Evolutionary conservation across 2,329 filamentous ascomycete species (phyloP).

Genomic region (Pseudogymnoascus pannorum): DNA sequence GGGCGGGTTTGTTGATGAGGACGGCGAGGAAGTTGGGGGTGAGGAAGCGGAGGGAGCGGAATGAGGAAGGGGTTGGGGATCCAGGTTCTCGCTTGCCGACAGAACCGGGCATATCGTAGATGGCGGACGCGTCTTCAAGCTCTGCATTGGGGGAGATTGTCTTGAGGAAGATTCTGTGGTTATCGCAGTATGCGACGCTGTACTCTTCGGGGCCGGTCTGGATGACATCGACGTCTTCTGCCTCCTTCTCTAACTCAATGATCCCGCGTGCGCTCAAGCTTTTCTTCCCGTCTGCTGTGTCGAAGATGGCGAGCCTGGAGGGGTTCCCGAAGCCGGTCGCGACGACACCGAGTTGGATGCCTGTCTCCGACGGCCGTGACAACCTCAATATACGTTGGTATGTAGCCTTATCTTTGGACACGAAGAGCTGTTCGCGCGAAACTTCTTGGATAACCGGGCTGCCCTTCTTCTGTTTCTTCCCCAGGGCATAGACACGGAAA

Average conservation of each 20-base stretch:
- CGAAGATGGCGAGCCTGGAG: constrained; percentile 74
- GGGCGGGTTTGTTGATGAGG: constrained; percentile 51
- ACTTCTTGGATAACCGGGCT: constrained; percentile 41
- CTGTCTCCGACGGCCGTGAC: constrained; percentile 41
- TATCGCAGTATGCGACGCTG: constrained; percentile 70
- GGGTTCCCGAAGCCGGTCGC: constrained; percentile 70
- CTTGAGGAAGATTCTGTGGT: constrained; percentile 61
- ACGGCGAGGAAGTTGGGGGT: constrained; percentile 50
- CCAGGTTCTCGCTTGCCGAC: constrained; percentile 30
- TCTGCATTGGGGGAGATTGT: constrained; percentile 30
- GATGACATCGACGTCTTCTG: constrained; percentile 63
- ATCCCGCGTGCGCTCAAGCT: constrained; percentile 42
- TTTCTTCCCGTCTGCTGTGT: constrained; percentile 50
- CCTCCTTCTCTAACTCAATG: constrained; percentile 47
- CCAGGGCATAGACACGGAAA: constrained; percentile 66
- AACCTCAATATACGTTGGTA: constrained; percentile 56
- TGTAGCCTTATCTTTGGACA: constrained; percentile 40
- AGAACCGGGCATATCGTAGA: constrained; percentile 49
- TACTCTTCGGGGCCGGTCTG: constrained; percentile 57
- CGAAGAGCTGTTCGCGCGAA: constrained; percentile 46
- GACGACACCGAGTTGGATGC: constrained; percentile 64
- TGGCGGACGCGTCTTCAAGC: constrained; percentile 41
- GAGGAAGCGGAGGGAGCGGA: constrained; percentile 53
- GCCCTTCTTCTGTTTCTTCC: constrained; percentile 25
- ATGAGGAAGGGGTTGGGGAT: constrained; percentile 38